Evolutionary conservation across 2,329 filamentous ascomycete species (phyloP).

Genomic region (Teratosphaeria nubilosa): DNA sequence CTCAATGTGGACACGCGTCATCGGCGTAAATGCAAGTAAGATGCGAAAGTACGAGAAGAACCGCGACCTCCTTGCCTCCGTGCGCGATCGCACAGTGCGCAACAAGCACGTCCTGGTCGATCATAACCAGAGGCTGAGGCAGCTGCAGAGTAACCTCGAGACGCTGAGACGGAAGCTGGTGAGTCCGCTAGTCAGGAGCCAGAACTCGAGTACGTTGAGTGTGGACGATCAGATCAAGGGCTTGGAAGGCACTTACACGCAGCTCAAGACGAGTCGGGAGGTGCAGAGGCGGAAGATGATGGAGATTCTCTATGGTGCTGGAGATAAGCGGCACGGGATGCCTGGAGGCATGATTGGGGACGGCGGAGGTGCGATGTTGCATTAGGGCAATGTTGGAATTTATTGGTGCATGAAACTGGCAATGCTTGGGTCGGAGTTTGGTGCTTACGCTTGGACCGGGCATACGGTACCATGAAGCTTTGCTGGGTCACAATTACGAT

Average conservation of each 20-base stretch:
- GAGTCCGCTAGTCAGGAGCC: constrained; percentile 66
- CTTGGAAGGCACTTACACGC: constrained; percentile 66
- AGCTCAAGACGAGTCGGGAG: constrained; percentile 65
- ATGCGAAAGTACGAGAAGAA: constrained; percentile 92
- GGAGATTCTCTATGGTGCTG: constrained; percentile 24
- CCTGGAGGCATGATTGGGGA: constrained; percentile 2
- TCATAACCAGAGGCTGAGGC: constrained; percentile 74
- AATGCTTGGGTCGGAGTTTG: background rate
- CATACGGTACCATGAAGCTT: background rate
- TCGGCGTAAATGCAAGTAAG: constrained; percentile 63
- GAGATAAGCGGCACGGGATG: constrained; percentile 12
- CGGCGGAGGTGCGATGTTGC: background rate
- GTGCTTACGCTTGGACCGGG: background rate
- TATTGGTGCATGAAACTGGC: background rate
- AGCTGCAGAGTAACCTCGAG: constrained; percentile 78
- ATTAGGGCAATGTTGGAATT: background rate
- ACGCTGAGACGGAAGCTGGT: constrained; percentile 74
- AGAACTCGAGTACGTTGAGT: constrained; percentile 57
- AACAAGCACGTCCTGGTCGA: constrained; percentile 82
- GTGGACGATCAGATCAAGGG: constrained; percentile 81
- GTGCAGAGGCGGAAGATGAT: constrained; percentile 45
- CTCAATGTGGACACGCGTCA: constrained; percentile 73
- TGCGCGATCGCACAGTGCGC: constrained; percentile 71
- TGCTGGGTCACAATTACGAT: background rate
- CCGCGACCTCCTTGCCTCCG: constrained; percentile 63